Evolutionary conservation across 148 eudicot genomes (phyloP).

Genomic region (Euryodendron excelsum): DNA sequence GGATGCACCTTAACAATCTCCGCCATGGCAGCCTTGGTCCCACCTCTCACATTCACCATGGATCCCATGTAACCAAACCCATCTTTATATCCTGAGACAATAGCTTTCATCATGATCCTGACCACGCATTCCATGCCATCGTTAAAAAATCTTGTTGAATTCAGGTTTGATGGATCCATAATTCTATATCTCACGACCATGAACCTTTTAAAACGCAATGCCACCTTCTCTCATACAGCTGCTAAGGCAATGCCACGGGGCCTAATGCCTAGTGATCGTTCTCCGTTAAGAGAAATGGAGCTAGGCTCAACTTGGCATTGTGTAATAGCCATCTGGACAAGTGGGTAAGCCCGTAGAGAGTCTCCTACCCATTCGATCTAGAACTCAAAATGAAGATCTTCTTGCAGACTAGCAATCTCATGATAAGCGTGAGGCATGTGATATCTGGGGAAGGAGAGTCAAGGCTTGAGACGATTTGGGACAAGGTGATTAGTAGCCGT

Average conservation of each 20-base stretch:
- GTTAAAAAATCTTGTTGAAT: constrained; percentile 37
- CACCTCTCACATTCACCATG: constrained; percentile 64
- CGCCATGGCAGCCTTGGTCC: constrained; percentile 33
- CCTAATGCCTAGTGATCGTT: constrained; percentile 9
- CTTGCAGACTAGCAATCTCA: constrained; percentile 38
- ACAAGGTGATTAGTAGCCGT: constrained; percentile 31
- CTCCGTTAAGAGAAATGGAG: constrained; percentile 28
- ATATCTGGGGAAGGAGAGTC: constrained; percentile 22
- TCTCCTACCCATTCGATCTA: neutral
- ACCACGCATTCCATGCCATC: constrained; percentile 40
- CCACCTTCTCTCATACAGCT: constrained; percentile 22
- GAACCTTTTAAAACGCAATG: constrained; percentile 27
- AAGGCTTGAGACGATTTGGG: constrained; percentile 31
- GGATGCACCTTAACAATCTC: constrained; percentile 31
- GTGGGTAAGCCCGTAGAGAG: constrained; percentile 41
- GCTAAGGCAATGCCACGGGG: constrained; percentile 26
- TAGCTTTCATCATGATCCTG: constrained; percentile 21
- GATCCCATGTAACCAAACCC: constrained; percentile 32
- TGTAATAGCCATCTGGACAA: constrained; percentile 36
- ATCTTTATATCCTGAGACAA: constrained; percentile 32
- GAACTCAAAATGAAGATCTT: constrained; percentile 32
- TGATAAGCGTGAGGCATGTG: constrained; percentile 37
- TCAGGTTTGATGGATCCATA: constrained; percentile 23
- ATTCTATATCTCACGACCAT: constrained; percentile 36
- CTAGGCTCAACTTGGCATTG: constrained; percentile 27